phyloP scores from a whole-genome alignment of 495 filamentous ascomycete species.

The Penicillium daleae region DNA sequence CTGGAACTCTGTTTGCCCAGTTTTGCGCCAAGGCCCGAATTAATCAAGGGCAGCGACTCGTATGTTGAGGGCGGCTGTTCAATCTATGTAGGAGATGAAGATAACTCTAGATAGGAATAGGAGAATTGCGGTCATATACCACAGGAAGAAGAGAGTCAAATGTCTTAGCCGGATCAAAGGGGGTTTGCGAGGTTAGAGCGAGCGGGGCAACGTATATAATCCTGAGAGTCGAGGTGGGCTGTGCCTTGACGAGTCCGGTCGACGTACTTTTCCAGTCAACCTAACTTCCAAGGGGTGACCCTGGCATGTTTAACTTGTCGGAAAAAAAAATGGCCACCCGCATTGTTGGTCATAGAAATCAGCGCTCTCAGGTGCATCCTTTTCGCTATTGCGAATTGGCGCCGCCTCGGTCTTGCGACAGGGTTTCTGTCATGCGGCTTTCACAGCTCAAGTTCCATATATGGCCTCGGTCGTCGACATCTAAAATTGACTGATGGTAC shows the following conservation, averaged over 20 bases:
- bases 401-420: background rate
- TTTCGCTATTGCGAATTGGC: background rate
- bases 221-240: background rate
- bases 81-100: background rate
- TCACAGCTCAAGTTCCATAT: conserved; percentile 7
- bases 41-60: background rate
- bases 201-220: conserved; percentile 7
- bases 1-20: background rate
- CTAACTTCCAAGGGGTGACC: background rate
- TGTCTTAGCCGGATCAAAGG: background rate
- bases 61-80: background rate
- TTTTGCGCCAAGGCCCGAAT: conserved; percentile 16
- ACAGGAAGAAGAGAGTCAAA: background rate
- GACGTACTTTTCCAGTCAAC: background rate
- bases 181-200: background rate
- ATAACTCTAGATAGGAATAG: too few species aligned
- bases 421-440: background rate
- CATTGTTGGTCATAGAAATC: background rate
- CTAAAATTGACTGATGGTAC: conserved; percentile 21
- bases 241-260: background rate
- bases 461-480: background rate
- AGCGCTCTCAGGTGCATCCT: background rate
- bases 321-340: too few species aligned
- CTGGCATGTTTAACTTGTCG: background rate
- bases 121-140: background rate